Evolutionary conservation across 176 grass and related monocot genomes (phyloP).

Genomic region (Raddia distichophylla): DNA sequence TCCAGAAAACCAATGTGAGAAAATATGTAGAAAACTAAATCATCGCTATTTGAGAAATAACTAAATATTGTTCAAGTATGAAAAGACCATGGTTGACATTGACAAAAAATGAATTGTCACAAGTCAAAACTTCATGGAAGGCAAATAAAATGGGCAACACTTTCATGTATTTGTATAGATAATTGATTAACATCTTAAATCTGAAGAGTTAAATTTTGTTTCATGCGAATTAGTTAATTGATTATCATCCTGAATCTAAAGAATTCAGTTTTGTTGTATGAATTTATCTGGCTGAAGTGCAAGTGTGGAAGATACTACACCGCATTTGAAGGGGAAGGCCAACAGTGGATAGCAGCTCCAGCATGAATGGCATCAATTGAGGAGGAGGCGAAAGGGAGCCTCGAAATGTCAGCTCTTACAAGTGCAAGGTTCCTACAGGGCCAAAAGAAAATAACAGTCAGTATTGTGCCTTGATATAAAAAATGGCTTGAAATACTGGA

Average conservation of each 20-base stretch:
- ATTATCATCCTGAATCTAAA: not conserved
- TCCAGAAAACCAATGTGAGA: not conserved
- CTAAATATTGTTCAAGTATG: not conserved
- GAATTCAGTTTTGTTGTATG: not conserved
- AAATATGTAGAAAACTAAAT: not conserved
- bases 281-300: not conserved
- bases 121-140: not conserved
- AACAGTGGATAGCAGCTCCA: constrained; percentile 94
- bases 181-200: not conserved
- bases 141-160: not conserved
- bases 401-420: constrained; percentile 91
- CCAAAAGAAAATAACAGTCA: constrained; percentile 6
- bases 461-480: not conserved
- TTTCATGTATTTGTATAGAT: not conserved
- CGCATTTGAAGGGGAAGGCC: constrained; percentile 95
- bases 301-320: constrained; percentile 37
- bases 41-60: not conserved
- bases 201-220: not conserved
- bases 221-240: not conserved
- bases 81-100: not conserved
- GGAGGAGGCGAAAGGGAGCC: constrained; percentile 89
- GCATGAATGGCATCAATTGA: constrained; percentile 90
- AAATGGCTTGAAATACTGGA: not conserved
- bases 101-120: not conserved
- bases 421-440: constrained; percentile 77